Percentiles rank a stretch among this genome's conserved stretches.
These are phyloP conservation scores for Cyanidium caldarium DNA, from an alignment of 23 red algal genomes.

Conservation along the genomic window DNA sequence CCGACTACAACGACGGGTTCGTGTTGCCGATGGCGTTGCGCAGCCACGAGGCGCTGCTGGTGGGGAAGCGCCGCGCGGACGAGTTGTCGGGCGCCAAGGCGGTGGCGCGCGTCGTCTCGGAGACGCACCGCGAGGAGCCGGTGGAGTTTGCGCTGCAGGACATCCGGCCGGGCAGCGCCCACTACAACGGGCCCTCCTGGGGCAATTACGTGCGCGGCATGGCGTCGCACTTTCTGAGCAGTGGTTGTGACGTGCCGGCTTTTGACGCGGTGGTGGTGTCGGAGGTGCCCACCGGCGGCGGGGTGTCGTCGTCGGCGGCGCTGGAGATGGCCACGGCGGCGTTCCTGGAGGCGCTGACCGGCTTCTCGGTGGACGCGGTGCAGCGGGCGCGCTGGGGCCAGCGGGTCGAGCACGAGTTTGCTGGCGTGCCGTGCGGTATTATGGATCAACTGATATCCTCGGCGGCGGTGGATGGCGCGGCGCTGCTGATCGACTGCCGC, in stretches of 20 bases:
- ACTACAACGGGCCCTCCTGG: slow-evolving; percentile 37
- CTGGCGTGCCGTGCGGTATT: slow-evolving; percentile 71
- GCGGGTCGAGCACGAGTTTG: slow-evolving; percentile 82
- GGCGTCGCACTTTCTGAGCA: slow-evolving; percentile 45
- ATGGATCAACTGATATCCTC: slow-evolving; percentile 98
- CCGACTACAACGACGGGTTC: slow-evolving; percentile 94
- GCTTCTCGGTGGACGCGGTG: slow-evolving; percentile 19
- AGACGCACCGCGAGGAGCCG: slow-evolving; percentile 20
- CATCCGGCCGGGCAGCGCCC: slow-evolving; percentile 1
- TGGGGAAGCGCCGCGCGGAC: slow-evolving; percentile 30
- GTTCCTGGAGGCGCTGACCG: slow-evolving; percentile 50
- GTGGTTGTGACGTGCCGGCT: slow-evolving; percentile 35
- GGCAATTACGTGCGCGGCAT: slow-evolving; percentile 75
- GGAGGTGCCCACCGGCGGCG: slow-evolving; percentile 81
- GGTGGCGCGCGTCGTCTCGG: slow-evolving; percentile 33
- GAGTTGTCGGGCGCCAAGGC: neutral
- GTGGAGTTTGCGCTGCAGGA: slow-evolving; percentile 26
- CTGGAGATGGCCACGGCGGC: slow-evolving; percentile 76
- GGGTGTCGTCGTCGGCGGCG: slow-evolving; percentile 61
- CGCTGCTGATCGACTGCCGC: slow-evolving; percentile 84
- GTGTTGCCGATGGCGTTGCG: slow-evolving; percentile 86
- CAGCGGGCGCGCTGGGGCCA: slow-evolving; percentile 61
- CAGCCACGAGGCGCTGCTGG: slow-evolving; percentile 52
- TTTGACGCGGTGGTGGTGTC: slow-evolving; percentile 82
- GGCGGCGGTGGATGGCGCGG: slow-evolving; percentile 30